These are phyloP conservation scores for Chernovozyma sophiae-reginae DNA, from an alignment of 1,139 yeast species.

Conservation along the genomic window DNA sequence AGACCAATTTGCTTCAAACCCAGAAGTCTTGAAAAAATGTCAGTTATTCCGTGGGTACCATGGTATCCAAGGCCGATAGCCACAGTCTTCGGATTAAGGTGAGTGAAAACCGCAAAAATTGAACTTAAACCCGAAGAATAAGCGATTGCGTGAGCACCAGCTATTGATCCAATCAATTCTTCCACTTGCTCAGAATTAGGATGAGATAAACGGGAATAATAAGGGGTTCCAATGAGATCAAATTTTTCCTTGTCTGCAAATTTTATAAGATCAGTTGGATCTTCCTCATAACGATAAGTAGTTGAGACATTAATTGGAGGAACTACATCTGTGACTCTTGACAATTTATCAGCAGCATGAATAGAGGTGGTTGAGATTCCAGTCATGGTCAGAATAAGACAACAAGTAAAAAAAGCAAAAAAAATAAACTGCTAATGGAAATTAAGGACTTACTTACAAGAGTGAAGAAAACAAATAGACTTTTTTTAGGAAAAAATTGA, in stretches of 20 bases:
- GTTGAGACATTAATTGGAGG: conserved; percentile 84
- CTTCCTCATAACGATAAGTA: conserved; percentile 61
- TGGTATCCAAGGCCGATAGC: conserved; percentile 82
- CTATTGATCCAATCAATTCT: conserved; percentile 53
- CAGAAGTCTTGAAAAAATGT: conserved; percentile 57
- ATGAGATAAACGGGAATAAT: conserved; percentile 70
- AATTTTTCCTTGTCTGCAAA: conserved; percentile 20
- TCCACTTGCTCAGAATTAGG: conserved; percentile 72
- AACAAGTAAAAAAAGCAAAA: too few species aligned
- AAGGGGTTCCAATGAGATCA: conserved; percentile 21
- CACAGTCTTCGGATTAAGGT: conserved; percentile 68
- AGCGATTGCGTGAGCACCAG: conserved; percentile 51
- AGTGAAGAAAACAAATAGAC: too few species aligned
- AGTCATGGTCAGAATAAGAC: too few species aligned
- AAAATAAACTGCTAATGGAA: too few species aligned
- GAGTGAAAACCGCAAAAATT: conserved; percentile 68
- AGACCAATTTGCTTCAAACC: conserved; percentile 53
- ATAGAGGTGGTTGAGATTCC: conserved; percentile 51
- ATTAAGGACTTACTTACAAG: too few species aligned
- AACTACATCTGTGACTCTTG: conserved; percentile 53
- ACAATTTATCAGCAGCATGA: conserved; percentile 57
- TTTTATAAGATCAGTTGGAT: conserved; percentile 51
- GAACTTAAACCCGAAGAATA: conserved; percentile 82
- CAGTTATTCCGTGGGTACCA: conserved; percentile 72
- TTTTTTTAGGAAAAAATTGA: too few species aligned